Conservation (phyloP, 306 rosid genomes). For the Leucaena leucocephala region DNA sequence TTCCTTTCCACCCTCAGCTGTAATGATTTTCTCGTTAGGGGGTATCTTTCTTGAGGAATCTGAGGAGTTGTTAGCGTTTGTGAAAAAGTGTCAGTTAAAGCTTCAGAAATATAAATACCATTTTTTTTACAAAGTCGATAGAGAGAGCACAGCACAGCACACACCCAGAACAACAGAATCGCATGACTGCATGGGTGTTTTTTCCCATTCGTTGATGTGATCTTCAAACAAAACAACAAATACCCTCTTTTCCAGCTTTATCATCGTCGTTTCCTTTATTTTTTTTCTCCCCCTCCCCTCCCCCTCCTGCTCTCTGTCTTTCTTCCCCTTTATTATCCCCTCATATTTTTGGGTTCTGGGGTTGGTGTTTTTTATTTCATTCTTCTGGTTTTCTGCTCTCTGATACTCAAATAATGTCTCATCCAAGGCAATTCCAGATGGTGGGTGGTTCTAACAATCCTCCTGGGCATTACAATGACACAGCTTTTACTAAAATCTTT, state of each 20-base stretch:
- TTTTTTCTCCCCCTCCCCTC: background rate
- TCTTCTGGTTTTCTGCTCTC: background rate
- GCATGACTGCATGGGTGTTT: slow-evolving; percentile 7
- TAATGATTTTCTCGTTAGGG: slow-evolving; percentile 15
- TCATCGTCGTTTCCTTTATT: background rate
- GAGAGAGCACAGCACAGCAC: background rate
- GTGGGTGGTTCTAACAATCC: slow-evolving; percentile 23
- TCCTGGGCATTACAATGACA: slow-evolving; percentile 67
- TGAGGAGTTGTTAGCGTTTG: slow-evolving; percentile 43
- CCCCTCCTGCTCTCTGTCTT: background rate
- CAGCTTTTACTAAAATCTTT: slow-evolving; percentile 86
- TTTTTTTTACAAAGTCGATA: background rate
- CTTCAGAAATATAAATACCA: slow-evolving; percentile 12
- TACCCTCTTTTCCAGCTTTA: slow-evolving; percentile 20
- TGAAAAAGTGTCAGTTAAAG: slow-evolving; percentile 49
- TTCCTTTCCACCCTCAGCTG: slow-evolving; percentile 12
- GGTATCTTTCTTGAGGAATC: slow-evolving; percentile 58
- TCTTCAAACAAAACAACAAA: slow-evolving; percentile 33
- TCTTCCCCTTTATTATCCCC: background rate
- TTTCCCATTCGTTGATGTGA: slow-evolving; percentile 43
- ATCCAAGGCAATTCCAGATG: slow-evolving; percentile 19
- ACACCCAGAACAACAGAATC: slow-evolving; percentile 1
- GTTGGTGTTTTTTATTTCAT: background rate
- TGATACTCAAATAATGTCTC: slow-evolving; percentile 12
- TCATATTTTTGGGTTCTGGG: slow-evolving; percentile 6